Evolutionary conservation across 768 basidiomycete species (phyloP).

Genomic region (Trametes cinnabarina): DNA sequence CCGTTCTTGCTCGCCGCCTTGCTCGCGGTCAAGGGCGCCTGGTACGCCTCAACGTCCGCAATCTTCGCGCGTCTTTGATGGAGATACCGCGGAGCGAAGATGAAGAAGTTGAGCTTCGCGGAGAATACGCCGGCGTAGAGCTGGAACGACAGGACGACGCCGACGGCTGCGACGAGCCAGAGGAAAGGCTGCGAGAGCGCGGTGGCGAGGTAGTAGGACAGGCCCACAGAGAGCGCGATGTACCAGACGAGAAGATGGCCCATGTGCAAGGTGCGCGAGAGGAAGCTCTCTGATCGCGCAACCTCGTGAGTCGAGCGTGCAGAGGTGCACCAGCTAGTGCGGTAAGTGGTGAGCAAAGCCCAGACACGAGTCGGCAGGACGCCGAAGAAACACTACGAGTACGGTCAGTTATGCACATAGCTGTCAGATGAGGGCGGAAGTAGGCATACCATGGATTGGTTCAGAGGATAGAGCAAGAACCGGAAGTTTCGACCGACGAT

Average conservation of each 20-base stretch:
- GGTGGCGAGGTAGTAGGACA: slow-evolving; percentile 20
- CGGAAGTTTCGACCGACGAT: slow-evolving; percentile 16
- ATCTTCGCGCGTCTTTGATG: slow-evolving; percentile 9
- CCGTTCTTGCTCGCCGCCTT: not conserved
- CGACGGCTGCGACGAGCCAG: slow-evolving; percentile 10
- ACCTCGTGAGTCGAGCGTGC: slow-evolving; percentile 17
- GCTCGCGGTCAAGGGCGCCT: not conserved
- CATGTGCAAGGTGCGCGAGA: slow-evolving; percentile 16
- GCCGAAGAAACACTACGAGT: slow-evolving; percentile 14
- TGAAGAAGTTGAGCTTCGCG: slow-evolving; percentile 13
- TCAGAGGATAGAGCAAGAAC: slow-evolving; percentile 20
- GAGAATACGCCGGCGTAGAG: slow-evolving; percentile 17
- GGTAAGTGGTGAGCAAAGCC: slow-evolving; percentile 15
- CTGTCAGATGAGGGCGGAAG: no score
- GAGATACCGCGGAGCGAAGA: slow-evolving; percentile 15
- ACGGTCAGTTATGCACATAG: no score
- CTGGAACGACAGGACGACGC: not conserved
- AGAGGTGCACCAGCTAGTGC: slow-evolving; percentile 18
- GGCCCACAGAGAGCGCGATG: slow-evolving; percentile 11
- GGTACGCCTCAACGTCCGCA: slow-evolving; percentile 17
- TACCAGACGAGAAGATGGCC: slow-evolving; percentile 22
- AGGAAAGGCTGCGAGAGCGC: slow-evolving; percentile 11
- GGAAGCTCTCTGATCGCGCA: slow-evolving; percentile 15
- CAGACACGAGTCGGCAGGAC: slow-evolving; percentile 15
- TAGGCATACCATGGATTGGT: slow-evolving; percentile 18